Evolutionary conservation across 2,329 filamentous ascomycete genomes (phyloP), one percentile per base, ranked within the genome.

Genomic region (Aspergillus caelatus): DNA sequence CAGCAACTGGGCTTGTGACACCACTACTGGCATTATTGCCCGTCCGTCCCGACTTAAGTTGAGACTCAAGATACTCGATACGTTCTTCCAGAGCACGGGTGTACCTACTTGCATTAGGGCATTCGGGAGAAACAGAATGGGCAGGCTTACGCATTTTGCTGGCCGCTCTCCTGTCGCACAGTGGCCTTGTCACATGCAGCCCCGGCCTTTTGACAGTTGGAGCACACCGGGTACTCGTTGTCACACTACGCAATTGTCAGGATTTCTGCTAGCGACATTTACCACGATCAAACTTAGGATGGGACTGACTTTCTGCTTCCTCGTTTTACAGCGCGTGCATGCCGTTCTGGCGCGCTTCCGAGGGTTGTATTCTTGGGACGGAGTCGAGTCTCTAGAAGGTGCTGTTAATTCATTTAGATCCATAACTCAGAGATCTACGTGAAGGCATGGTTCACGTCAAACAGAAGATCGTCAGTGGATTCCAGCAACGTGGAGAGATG

Each of bases 281-380:
- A 28, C 45, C 45, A 9, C 12, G 3, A 26, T 48, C 23, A 28
- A 14, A 16, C 19, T 6, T 41, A 41, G 39, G 39, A 41, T 41
- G 58, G 30, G 46, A 62, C 72, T 67, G 41, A 80, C 80, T 71
- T 77, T 81, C 66, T 82, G 80, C 64, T 82, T 82, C 58, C 80
- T 74, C 23, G 72, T 78, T 67, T 82, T 82, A 72, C 80, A 82
- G 64, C 80, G 77, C 46, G 80, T 80, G 61, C 80, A 82, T 10
- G 80, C 80, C 1, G 80, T 82, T 39, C 80, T 74, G 21, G 77
- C 79, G 58, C 80, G 77, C 67, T 82, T 82, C 26, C 79, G 76
- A n/a, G 78, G 78, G 63, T 82, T 81, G 58, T 75, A 65, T 52
- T 77, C 74, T 63, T 67, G 69, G 7, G 71, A 69, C 19, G 65